Evolutionary conservation across 2,329 filamentous ascomycete genomes (phyloP).

Genomic region (Tolypocladium sp.): DNA sequence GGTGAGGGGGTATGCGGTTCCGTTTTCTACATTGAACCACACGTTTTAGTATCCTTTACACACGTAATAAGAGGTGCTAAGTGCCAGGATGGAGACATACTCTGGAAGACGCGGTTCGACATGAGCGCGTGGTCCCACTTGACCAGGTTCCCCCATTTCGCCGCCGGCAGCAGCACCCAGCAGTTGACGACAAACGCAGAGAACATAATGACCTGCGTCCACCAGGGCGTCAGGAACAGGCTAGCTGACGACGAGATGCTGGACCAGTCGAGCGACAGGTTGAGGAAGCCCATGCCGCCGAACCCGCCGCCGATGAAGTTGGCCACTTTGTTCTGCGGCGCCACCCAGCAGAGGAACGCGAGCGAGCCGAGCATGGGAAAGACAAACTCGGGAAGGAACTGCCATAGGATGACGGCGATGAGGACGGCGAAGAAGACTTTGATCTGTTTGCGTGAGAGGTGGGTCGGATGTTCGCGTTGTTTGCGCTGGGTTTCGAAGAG

Average conservation of each 20-base stretch:
- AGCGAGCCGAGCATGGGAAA: conserved; percentile 52
- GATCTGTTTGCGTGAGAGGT: conserved; percentile 42
- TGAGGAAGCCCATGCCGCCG: conserved; percentile 54
- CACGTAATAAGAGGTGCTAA: no score
- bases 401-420: conserved; percentile 46
- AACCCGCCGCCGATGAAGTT: conserved; percentile 53
- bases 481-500: conserved; percentile 49
- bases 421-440: conserved; percentile 46
- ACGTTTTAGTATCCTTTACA: not conserved
- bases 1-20: conserved; percentile 23
- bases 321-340: conserved; percentile 44
- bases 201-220: conserved; percentile 48
- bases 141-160: conserved; percentile 47
- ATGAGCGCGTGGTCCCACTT: conserved; percentile 44
- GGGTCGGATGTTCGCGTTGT: conserved; percentile 39
- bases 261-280: conserved; percentile 51
- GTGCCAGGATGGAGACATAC: conserved; percentile 7
- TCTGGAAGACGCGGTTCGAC: conserved; percentile 44
- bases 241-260: conserved; percentile 44
- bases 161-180: conserved; percentile 49
- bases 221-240: conserved; percentile 48
- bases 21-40: conserved; percentile 12
- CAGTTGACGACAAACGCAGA: conserved; percentile 44
- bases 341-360: conserved; percentile 56
- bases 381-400: conserved; percentile 51